A percentile compares a stretch with the other conserved stretches of the same genome.
Evolutionary conservation across 208 protist genomes (phyloP).

Genomic region (Histomonas meleagridis): DNA sequence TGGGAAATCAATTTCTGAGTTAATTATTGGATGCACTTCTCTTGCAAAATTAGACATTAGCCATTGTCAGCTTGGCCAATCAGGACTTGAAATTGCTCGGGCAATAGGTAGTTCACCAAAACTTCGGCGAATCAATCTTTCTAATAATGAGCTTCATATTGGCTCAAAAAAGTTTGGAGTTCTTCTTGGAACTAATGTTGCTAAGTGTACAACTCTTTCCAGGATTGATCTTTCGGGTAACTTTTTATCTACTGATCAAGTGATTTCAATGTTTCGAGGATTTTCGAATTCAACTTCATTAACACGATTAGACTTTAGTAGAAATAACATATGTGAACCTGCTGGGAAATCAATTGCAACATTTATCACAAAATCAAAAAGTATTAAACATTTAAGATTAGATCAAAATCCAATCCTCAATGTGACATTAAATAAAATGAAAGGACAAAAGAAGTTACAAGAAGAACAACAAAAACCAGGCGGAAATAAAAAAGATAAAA

Average conservation of each 20-base stretch:
- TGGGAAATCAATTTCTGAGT: not conserved
- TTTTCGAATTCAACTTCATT: not conserved
- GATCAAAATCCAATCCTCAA: not conserved
- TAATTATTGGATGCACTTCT: not conserved
- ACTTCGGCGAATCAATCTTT: not conserved
- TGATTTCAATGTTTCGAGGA: not conserved
- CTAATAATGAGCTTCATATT: not conserved
- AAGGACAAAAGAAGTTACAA: not conserved
- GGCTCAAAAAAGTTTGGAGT: not conserved
- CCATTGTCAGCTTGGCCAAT: not conserved
- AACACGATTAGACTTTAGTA: not conserved
- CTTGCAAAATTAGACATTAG: not conserved
- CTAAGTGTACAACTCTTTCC: not conserved
- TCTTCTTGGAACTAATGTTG: not conserved
- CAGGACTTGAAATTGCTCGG: not conserved
- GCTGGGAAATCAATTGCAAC: not conserved
- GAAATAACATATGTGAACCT: not conserved
- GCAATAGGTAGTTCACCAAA: not conserved
- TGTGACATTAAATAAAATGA: not conserved
- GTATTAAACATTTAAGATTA: not conserved
- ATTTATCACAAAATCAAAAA: not conserved
- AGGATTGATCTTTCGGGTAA: not conserved
- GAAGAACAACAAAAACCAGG: not conserved
- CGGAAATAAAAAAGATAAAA: conserved; percentile 15
- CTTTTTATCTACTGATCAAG: not conserved